Percentiles rank a stretch among this genome's conserved stretches.
Conservation (phyloP, 2,329 filamentous ascomycete genomes). For the Xylaria polymorpha region DNA sequence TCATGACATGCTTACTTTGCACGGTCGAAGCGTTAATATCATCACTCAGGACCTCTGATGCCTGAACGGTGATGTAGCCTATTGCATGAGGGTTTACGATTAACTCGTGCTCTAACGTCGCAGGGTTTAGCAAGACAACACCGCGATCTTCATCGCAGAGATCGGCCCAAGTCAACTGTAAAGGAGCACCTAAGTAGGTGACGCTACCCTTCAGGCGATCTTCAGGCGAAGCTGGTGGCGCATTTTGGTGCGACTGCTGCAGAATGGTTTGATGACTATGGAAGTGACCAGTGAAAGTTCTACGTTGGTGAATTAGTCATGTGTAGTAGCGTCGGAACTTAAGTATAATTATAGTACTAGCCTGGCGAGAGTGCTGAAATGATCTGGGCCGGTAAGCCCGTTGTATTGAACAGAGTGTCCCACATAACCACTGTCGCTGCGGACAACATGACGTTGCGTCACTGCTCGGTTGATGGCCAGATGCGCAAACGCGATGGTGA, state of each 20-base stretch:
- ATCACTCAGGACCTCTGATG: slow-evolving; percentile 42
- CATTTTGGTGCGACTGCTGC: slow-evolving; percentile 37
- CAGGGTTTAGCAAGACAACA: slow-evolving; percentile 48
- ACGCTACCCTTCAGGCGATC: slow-evolving; percentile 44
- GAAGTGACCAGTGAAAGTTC: slow-evolving; percentile 52
- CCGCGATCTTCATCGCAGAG: slow-evolving; percentile 48
- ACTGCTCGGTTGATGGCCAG: slow-evolving; percentile 51
- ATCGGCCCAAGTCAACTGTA: slow-evolving; percentile 51
- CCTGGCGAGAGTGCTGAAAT: slow-evolving; percentile 47
- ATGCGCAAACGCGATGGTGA: slow-evolving; percentile 50
- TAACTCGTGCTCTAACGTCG: slow-evolving; percentile 47
- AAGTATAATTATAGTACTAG: slow-evolving; percentile 14
- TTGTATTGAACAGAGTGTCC: slow-evolving; percentile 42
- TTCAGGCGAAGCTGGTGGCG: background rate
- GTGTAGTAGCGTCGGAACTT: background rate
- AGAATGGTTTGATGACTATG: slow-evolving; percentile 50
- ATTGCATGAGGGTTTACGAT: slow-evolving; percentile 47
- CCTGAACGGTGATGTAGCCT: slow-evolving; percentile 43
- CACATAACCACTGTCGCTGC: slow-evolving; percentile 29
- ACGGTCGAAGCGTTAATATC: slow-evolving; percentile 38
- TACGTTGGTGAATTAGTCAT: slow-evolving; percentile 5
- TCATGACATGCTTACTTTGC: slow-evolving; percentile 49
- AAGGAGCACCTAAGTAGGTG: slow-evolving; percentile 49
- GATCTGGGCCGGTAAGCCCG: slow-evolving; percentile 45
- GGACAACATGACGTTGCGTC: slow-evolving; percentile 46